Conservation (phyloP, 192 early-diverging fungal genomes). For the Dispira simplex region DNA sequence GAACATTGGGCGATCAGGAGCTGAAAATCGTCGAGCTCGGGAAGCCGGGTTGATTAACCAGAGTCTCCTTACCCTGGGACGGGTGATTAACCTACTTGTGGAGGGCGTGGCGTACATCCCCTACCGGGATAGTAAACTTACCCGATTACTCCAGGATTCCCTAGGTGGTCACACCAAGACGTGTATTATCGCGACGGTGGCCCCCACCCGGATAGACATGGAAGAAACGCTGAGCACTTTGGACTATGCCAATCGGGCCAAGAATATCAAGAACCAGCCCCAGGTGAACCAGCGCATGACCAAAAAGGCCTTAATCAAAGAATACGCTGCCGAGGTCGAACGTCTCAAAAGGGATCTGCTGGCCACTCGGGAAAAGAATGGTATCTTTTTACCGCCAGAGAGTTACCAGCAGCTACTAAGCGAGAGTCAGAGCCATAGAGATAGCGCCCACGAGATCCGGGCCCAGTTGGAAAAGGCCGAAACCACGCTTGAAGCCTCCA, state of each 20-base stretch:
- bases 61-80: conserved; percentile 86
- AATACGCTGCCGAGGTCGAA: conserved; percentile 67
- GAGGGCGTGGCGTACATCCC: conserved; percentile 73
- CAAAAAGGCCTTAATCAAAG: conserved; percentile 65
- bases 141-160: conserved; percentile 87
- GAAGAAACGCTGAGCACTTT: conserved; percentile 63
- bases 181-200: conserved; percentile 90
- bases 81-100: conserved; percentile 89
- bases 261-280: conserved; percentile 62
- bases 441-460: background rate
- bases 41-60: conserved; percentile 97
- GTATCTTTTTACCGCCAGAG: conserved; percentile 59
- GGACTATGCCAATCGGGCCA: conserved; percentile 64
- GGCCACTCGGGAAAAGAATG: conserved; percentile 69
- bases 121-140: conserved; percentile 93
- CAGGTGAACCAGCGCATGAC: conserved; percentile 65
- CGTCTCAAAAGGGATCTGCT: conserved; percentile 60
- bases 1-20: conserved; percentile 81
- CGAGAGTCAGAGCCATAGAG: background rate
- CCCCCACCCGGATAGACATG: conserved; percentile 45
- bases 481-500: background rate
- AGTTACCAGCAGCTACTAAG: conserved; percentile 22
- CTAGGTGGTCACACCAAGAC: conserved; percentile 94
- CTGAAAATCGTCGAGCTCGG: conserved; percentile 78
- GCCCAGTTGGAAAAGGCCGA: background rate